These are phyloP conservation scores for Cercophora sp. DNA, from an alignment of 495 filamentous ascomycete species.

Conservation along the genomic window DNA sequence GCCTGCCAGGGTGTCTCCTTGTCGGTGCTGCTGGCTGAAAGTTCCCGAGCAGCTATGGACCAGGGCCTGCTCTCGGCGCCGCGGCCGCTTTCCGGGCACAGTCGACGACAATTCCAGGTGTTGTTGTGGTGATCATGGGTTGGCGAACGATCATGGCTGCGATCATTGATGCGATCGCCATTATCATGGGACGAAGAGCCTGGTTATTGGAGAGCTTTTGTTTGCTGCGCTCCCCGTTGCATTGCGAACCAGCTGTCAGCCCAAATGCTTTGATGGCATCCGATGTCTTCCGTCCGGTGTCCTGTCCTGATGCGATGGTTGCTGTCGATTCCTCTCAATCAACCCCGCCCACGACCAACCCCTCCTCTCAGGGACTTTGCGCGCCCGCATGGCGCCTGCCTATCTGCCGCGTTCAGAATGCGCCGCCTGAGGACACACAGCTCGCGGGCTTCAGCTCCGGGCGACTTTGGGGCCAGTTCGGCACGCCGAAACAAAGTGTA, in stretches of 20 bases:
- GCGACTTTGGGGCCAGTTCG: background rate
- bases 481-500: constrained; percentile 1
- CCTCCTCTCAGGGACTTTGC: too few relatives aligned
- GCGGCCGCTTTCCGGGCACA: background rate
- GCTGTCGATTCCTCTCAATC: too few relatives aligned
- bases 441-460: background rate
- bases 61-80: background rate
- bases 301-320: background rate
- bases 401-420: background rate
- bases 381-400: background rate
- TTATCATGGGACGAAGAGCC: background rate
- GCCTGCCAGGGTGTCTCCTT: background rate
- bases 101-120: background rate
- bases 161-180: constrained; percentile 2
- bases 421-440: background rate
- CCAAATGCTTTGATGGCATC: background rate
- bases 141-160: background rate
- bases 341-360: too few relatives aligned
- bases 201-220: background rate
- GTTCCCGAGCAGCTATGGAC: background rate
- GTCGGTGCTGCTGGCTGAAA: too few relatives aligned
- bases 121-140: background rate
- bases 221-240: too few relatives aligned
- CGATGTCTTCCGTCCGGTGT: background rate
- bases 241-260: background rate